Base-by-base conservation (phyloP, 78 protist genomes). In the Trichosphaerium sp. region DNA sequence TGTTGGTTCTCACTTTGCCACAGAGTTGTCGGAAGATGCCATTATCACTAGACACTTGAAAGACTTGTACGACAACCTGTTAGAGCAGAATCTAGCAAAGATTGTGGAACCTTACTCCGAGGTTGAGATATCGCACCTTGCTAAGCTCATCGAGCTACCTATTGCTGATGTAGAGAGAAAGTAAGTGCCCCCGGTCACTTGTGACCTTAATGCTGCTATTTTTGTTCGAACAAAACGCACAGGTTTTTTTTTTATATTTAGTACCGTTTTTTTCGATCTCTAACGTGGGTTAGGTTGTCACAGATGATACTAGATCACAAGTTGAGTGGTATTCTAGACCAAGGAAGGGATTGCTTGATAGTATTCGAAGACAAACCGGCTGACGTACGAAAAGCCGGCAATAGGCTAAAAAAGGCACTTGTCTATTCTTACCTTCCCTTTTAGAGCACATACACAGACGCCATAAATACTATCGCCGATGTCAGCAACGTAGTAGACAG, bases 291-390 rank as follows among this genome's bases (percentile, higher is more conserved):
- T 62, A 64, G 69, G 54, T 77, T 95, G 11, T 90, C 96, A 31
- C 87, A 91, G 44, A 93, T 95, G 97, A 95, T 95, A 49, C 80
- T 95, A 14, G 99, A 93, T 78, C 75, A 88, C 47, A 80, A 88
- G 54, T 78, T 93, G 59, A 47, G 40, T 58, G 99, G 99, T 58
- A 90, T 92, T 38, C 72, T 95, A 12, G 99, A 95, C 84, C 97
- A 92, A 67, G 96, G 93, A 35, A 70, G 90, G 23, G 92, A 88
- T 32, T 86, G 93, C 61, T 79, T 95, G 26, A 80, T 91, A 23
- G 88, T 88, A 7, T 92, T 69, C 54, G 94, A 89, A 10, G 91
- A 66, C 58, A 38, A 55, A 0, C 69, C 48, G 15, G 48, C 32
- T 48, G 76, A 77, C 68, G 77, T 82, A 38, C 4, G 76, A 51